phyloP scores from a whole-genome alignment of 2,329 filamentous ascomycete genomes.

The Incumbomyces delicatus region DNA sequence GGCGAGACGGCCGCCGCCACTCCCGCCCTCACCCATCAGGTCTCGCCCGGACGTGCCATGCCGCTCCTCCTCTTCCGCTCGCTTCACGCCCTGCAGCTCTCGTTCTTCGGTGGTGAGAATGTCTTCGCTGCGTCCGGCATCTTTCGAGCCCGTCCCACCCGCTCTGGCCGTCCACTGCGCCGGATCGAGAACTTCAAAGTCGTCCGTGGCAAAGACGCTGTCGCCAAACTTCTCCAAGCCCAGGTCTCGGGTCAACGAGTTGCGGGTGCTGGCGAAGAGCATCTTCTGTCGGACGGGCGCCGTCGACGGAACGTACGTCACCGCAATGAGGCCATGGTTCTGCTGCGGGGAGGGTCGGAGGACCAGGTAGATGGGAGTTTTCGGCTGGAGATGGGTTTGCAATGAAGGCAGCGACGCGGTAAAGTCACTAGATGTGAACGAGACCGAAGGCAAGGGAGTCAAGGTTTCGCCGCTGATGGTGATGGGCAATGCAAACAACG shows the following conservation, averaged over 20 bases:
- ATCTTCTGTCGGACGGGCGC: slow-evolving; percentile 57
- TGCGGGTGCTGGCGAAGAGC: slow-evolving; percentile 54
- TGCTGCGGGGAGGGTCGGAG: slow-evolving; percentile 34
- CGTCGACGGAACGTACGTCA: slow-evolving; percentile 55
- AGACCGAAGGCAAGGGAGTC: slow-evolving; percentile 30
- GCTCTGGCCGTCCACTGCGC: slow-evolving; percentile 47
- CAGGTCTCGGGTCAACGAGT: slow-evolving; percentile 50
- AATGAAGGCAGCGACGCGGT: slow-evolving; percentile 42
- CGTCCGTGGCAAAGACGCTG: slow-evolving; percentile 50
- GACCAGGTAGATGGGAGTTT: slow-evolving; percentile 51
- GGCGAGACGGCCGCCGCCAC: slow-evolving; percentile 35
- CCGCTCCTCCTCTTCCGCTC: slow-evolving; percentile 49
- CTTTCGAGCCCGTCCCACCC: slow-evolving; percentile 8
- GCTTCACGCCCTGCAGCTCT: slow-evolving; percentile 46
- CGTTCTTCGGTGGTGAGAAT: slow-evolving; percentile 55
- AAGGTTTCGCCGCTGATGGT: slow-evolving; percentile 37
- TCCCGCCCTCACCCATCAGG: slow-evolving; percentile 35
- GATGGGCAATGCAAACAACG: slow-evolving; percentile 37
- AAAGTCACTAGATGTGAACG: slow-evolving; percentile 37
- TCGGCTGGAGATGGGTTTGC: slow-evolving; percentile 42
- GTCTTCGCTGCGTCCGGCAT: slow-evolving; percentile 26
- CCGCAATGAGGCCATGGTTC: slow-evolving; percentile 37
- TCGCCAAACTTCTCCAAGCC: slow-evolving; percentile 51
- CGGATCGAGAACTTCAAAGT: slow-evolving; percentile 45
- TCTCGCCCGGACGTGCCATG: slow-evolving; percentile 43